Conservation (phyloP, 129 eudicot genomes). For the Artemisia annua region DNA sequence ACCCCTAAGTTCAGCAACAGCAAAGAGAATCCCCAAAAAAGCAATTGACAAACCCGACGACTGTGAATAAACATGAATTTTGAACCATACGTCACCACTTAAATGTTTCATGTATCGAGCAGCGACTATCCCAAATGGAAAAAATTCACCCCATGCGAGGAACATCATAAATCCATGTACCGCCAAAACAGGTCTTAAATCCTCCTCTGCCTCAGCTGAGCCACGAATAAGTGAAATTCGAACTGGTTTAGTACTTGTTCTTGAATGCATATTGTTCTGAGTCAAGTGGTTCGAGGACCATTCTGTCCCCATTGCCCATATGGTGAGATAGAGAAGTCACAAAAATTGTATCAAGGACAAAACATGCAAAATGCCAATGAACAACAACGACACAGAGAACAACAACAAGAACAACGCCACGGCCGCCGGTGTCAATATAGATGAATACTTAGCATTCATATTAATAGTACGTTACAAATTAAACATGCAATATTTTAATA, state of each 20-base stretch:
- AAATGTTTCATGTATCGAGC: constrained; percentile 80
- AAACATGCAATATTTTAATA: too few species aligned
- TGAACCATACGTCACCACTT: constrained; percentile 79
- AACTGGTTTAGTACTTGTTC: constrained; percentile 65
- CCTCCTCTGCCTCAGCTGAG: constrained; percentile 88
- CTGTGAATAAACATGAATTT: constrained; percentile 81
- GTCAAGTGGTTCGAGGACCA: constrained; percentile 68
- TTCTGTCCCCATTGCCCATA: constrained; percentile 93
- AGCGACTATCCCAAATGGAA: constrained; percentile 80
- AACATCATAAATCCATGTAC: constrained; percentile 99
- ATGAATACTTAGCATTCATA: too few species aligned
- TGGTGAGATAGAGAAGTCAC: too few species aligned
- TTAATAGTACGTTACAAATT: too few species aligned
- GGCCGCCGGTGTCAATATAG: too few species aligned
- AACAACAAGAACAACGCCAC: too few species aligned
- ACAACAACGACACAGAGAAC: too few species aligned
- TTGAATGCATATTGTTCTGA: constrained; percentile 78
- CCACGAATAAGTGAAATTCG: constrained; percentile 73
- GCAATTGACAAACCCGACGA: constrained; percentile 81
- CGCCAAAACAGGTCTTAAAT: constrained; percentile 79
- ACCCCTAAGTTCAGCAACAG: constrained; percentile 87
- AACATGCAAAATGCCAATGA: too few species aligned
- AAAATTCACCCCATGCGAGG: constrained; percentile 86
- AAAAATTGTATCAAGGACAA: too few species aligned
- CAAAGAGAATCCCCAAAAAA: constrained; percentile 86